phyloP scores from a whole-genome alignment of 1,284 basidiomycete species.

The Moniliophthora roreri region DNA sequence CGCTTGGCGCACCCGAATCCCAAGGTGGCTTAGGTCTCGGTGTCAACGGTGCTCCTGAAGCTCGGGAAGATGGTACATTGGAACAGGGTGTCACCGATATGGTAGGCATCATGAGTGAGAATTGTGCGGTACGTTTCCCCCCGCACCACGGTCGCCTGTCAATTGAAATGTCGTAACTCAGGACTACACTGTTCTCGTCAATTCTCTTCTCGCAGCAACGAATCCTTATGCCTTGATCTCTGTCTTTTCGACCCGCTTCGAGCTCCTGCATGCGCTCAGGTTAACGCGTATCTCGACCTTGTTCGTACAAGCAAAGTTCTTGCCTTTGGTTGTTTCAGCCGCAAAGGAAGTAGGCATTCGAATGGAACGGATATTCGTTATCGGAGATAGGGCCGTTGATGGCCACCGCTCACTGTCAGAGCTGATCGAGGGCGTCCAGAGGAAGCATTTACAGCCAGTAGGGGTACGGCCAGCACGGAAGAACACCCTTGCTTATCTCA shows the following conservation, averaged over 20 bases:
- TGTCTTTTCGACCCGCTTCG: slow-evolving; percentile 63
- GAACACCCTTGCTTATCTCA: slow-evolving; percentile 66
- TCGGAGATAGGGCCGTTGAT: not conserved
- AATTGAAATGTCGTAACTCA: slow-evolving; percentile 25
- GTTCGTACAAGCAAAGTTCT: slow-evolving; percentile 57
- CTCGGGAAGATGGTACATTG: slow-evolving; percentile 14
- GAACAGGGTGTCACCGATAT: slow-evolving; percentile 43
- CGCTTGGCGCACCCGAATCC: slow-evolving; percentile 42
- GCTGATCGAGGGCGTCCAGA: slow-evolving; percentile 29
- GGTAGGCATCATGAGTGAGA: slow-evolving; percentile 68
- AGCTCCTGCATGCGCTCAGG: slow-evolving; percentile 58
- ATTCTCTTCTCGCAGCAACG: slow-evolving; percentile 55
- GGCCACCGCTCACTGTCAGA: not conserved
- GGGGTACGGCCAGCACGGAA: slow-evolving; percentile 47
- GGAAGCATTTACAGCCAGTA: slow-evolving; percentile 38
- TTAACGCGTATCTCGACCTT: slow-evolving; percentile 55
- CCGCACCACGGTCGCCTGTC: too few relatives aligned
- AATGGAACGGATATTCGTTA: slow-evolving; percentile 12
- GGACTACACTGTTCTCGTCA: slow-evolving; percentile 63
- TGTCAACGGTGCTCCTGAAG: not conserved
- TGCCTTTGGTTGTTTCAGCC: slow-evolving; percentile 48
- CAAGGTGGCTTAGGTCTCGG: slow-evolving; percentile 59
- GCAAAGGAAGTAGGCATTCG: slow-evolving; percentile 52
- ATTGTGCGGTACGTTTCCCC: slow-evolving; percentile 53
- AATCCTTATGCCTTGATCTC: slow-evolving; percentile 66